Evolutionary conservation across 2,329 filamentous ascomycete species (phyloP), one percentile per base, ranked within the genome.

Genomic region (Alternaria viburni): DNA sequence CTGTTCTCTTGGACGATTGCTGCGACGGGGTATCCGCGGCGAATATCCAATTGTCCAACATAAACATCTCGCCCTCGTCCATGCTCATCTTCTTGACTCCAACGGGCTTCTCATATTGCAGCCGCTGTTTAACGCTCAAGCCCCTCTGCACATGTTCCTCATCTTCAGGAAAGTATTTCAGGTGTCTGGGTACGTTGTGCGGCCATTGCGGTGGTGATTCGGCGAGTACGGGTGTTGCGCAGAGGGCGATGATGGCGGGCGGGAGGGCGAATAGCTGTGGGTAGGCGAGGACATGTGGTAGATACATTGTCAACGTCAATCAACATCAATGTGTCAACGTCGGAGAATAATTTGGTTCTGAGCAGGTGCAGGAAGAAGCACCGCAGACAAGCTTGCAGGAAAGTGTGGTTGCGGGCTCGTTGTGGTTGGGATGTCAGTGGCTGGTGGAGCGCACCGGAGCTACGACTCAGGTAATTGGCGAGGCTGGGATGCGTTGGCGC

Each of bases 41-140:
- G 57, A 85, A 85, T 59, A 82, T 79, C 84, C 82, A 89, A 77
- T 93, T 90, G 47, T 91, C 86, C 59, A 89, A 82, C 69, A 89
- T 87, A 75, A 95, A 90, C 84, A 93, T 96, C 75, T 92, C 90
- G 63, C 87, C 87, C 54, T 88, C 86, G 74, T 93, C 89, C 6
- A 84, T 84, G 50, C 88, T 84, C 87, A 94, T 92, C 75, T 93
- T 93, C 74, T 87, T 87, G 58, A 94, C 84, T 1, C 87, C 91
- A 1, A 87, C 85, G 0, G 90, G 90, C 44, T 70, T 78, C 73
- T 80, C 77, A 69, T 67, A 64, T 46, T 68, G 76, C 57, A 84
- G 73, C 65, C 71, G 78, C 67, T 81, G 78, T 65, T 77, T 78
- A 44, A 80, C 77, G 57, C 80, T 75, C 12, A 81, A 60, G n/a